Conservation (phyloP, 2,329 filamentous ascomycete genomes). For the Chaetomiaceae sp. region DNA sequence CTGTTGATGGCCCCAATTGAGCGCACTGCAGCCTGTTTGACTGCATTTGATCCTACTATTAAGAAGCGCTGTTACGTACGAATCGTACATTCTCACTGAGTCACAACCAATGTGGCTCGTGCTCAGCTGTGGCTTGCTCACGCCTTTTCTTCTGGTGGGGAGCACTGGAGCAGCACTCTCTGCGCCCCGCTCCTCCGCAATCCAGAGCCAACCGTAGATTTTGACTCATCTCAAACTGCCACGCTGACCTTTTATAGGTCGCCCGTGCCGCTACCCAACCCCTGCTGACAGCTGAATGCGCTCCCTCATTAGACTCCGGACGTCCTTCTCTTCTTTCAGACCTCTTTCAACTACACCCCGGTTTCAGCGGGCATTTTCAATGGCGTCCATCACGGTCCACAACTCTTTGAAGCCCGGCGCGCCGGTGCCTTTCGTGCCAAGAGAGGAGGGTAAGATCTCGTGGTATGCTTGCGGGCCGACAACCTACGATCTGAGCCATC, state of each 20-base stretch:
- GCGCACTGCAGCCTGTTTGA: too few relatives aligned
- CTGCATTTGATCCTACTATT: too few relatives aligned
- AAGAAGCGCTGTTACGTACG: too few relatives aligned
- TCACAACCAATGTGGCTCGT: conserved; percentile 2
- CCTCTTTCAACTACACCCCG: conserved; percentile 13
- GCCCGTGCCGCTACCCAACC: neutral
- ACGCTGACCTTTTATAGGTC: conserved; percentile 22
- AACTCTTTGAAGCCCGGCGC: conserved; percentile 71
- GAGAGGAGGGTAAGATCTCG: conserved; percentile 65
- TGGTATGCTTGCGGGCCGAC: conserved; percentile 93
- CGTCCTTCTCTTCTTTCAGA: conserved; percentile 19
- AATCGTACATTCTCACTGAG: too few relatives aligned
- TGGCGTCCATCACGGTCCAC: conserved; percentile 66
- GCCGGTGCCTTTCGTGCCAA: conserved; percentile 70
- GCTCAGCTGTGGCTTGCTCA: neutral
- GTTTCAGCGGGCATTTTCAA: conserved; percentile 17
- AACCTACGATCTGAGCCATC: conserved; percentile 74
- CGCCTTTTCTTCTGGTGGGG: conserved; percentile 11
- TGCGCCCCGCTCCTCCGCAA: conserved; percentile 13
- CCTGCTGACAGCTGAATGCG: conserved; percentile 22
- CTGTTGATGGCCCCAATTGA: too few relatives aligned
- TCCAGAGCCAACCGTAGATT: conserved; percentile 13
- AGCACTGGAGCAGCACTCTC: neutral
- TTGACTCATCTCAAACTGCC: conserved; percentile 26
- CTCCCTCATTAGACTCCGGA: conserved; percentile 15